A percentile compares a stretch with the other conserved stretches of the same genome.
Evolutionary conservation across 2,329 filamentous ascomycete species (phyloP).

Genomic region (Cordyceps militaris): DNA sequence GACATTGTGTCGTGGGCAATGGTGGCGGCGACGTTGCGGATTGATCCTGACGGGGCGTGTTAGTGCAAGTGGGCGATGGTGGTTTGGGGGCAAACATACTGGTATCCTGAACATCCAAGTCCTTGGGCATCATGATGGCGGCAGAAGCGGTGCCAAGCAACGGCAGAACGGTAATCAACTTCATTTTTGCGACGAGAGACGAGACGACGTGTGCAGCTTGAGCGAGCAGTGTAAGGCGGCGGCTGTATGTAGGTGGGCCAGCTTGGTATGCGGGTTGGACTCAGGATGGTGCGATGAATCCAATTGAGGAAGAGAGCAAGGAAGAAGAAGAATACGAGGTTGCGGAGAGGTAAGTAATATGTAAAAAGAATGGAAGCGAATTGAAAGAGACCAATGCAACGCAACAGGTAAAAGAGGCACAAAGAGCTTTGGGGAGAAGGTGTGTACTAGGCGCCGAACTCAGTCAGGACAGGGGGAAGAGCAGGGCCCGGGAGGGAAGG

Average conservation of each 20-base stretch:
- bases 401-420: background rate
- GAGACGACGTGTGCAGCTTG: background rate
- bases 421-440: background rate
- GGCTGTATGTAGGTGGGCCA: background rate
- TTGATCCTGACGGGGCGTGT: constrained; percentile 41
- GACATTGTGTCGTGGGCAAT: constrained; percentile 55
- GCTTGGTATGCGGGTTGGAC: background rate
- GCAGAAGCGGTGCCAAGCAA: constrained; percentile 17
- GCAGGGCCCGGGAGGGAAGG: background rate
- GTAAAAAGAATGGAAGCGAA: background rate
- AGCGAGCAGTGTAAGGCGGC: background rate
- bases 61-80: constrained; percentile 10
- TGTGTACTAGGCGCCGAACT: constrained; percentile 5
- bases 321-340: background rate
- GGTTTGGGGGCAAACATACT: constrained; percentile 22
- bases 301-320: background rate
- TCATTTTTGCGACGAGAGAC: constrained; percentile 18
- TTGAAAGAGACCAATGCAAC: background rate
- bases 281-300: background rate
- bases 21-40: constrained; percentile 53
- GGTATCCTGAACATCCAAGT: constrained; percentile 32
- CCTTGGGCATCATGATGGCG: constrained; percentile 26
- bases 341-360: background rate
- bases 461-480: background rate
- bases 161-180: constrained; percentile 14